phyloP scores from a whole-genome alignment of 768 basidiomycete genomes.

The Mycena alexandri region DNA sequence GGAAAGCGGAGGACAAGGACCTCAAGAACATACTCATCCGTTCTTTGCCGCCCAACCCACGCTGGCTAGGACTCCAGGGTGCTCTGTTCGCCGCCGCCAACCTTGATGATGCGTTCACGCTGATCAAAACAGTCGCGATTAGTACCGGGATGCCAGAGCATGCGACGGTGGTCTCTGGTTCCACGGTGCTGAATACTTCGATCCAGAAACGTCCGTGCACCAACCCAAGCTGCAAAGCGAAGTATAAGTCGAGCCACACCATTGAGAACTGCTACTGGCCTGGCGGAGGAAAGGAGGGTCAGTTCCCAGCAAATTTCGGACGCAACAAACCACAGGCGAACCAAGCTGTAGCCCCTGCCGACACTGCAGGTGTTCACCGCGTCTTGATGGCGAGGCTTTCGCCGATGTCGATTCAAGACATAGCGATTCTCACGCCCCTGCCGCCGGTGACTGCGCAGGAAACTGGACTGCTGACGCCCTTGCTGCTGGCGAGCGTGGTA shows the following conservation, averaged over 20 bases:
- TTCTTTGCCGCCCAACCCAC: neutral
- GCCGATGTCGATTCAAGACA: too few species aligned
- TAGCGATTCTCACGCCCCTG: too few species aligned
- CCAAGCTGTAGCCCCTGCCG: neutral
- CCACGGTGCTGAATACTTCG: neutral
- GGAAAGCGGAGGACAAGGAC: slow-evolving; percentile 11
- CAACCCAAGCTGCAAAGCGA: slow-evolving; percentile 31
- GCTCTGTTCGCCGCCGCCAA: slow-evolving; percentile 9
- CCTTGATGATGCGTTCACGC: slow-evolving; percentile 9
- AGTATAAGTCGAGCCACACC: slow-evolving; percentile 38
- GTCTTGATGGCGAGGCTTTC: slow-evolving; percentile 10
- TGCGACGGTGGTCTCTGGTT: neutral
- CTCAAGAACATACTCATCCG: slow-evolving; percentile 18
- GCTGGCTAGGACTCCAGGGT: slow-evolving; percentile 20
- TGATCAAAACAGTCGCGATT: slow-evolving; percentile 8
- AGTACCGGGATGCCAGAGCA: slow-evolving; percentile 17
- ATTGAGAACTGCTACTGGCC: slow-evolving; percentile 24
- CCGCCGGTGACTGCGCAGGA: too few species aligned
- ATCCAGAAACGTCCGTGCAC: neutral
- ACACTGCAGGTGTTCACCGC: neutral
- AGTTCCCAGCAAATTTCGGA: slow-evolving; percentile 43
- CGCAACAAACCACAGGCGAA: slow-evolving; percentile 4
- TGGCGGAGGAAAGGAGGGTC: slow-evolving; percentile 50
- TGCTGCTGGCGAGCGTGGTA: too few species aligned
- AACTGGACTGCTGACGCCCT: too few species aligned